Conservation (phyloP, 1,284 basidiomycete species). For the Lignosus rhinocerotis region DNA sequence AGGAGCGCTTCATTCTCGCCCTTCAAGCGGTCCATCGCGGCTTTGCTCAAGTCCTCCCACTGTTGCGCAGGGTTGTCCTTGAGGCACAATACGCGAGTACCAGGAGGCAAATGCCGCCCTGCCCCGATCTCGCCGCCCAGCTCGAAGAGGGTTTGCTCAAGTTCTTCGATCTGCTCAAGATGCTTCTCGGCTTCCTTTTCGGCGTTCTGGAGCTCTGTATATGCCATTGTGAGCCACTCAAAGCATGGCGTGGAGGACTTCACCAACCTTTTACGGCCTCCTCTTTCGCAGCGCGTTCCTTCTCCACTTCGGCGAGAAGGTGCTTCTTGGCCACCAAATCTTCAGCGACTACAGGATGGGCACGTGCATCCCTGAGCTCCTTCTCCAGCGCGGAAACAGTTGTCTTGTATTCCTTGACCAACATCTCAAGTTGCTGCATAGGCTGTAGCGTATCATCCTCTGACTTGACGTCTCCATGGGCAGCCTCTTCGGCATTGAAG, state of each 20-base stretch:
- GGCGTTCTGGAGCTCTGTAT: slow-evolving; percentile 49
- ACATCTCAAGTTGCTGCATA: slow-evolving; percentile 57
- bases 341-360: slow-evolving; percentile 30
- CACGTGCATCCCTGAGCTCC: slow-evolving; percentile 44
- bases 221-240: background rate
- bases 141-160: slow-evolving; percentile 75
- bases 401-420: slow-evolving; percentile 56
- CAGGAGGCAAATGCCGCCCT: slow-evolving; percentile 76
- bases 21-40: slow-evolving; percentile 67
- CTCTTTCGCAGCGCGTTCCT: slow-evolving; percentile 39
- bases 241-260: background rate
- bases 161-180: slow-evolving; percentile 54
- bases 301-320: slow-evolving; percentile 43
- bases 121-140: slow-evolving; percentile 73
- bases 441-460: slow-evolving; percentile 43
- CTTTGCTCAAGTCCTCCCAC: slow-evolving; percentile 69
- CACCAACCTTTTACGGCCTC: slow-evolving; percentile 47
- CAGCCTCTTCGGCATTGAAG: slow-evolving; percentile 55
- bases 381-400: slow-evolving; percentile 45
- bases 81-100: slow-evolving; percentile 68
- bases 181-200: slow-evolving; percentile 40
- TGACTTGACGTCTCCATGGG: slow-evolving; percentile 29
- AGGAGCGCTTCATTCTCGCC: slow-evolving; percentile 76
- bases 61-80: slow-evolving; percentile 74
- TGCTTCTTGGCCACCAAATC: slow-evolving; percentile 36